Conservation (phyloP, 2,329 filamentous ascomycete genomes). For the Claviceps sp. region DNA sequence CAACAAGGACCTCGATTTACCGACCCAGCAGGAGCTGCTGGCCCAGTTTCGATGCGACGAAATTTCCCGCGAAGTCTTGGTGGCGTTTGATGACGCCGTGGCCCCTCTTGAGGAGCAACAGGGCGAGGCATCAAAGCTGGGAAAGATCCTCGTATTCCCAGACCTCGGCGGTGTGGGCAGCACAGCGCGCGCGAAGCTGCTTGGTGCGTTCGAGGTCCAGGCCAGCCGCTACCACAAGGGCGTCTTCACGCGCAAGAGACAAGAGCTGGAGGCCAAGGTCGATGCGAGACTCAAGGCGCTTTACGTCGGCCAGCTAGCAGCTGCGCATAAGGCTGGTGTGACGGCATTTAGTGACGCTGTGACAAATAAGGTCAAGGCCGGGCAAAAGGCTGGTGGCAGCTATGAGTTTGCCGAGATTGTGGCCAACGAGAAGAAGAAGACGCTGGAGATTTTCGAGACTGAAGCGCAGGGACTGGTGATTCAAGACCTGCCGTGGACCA, state of each 20-base stretch:
- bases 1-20: conserved; percentile 95
- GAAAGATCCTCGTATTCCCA: conserved; percentile 57
- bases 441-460: conserved; percentile 59
- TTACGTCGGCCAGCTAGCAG: conserved; percentile 76
- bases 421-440: conserved; percentile 62
- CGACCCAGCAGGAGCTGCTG: conserved; percentile 90
- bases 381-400: conserved; percentile 77
- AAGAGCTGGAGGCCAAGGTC: conserved; percentile 74
- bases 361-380: conserved; percentile 70
- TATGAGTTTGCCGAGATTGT: conserved; percentile 98
- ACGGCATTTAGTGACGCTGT: conserved; percentile 78
- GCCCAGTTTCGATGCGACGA: conserved; percentile 97
- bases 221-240: conserved; percentile 94
- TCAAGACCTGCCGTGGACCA: conserved; percentile 72
- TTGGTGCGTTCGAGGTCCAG: conserved; percentile 78
- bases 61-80: conserved; percentile 77
- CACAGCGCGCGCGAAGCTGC: conserved; percentile 53
- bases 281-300: conserved; percentile 79
- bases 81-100: conserved; percentile 72
- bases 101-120: conserved; percentile 77
- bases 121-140: conserved; percentile 57
- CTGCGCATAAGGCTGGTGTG: conserved; percentile 81
- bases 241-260: conserved; percentile 74
- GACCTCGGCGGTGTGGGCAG: conserved; percentile 65
- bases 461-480: conserved; percentile 65